Conservation (phyloP, 2,329 filamentous ascomycete genomes). For the Talaromyces marneffei region DNA sequence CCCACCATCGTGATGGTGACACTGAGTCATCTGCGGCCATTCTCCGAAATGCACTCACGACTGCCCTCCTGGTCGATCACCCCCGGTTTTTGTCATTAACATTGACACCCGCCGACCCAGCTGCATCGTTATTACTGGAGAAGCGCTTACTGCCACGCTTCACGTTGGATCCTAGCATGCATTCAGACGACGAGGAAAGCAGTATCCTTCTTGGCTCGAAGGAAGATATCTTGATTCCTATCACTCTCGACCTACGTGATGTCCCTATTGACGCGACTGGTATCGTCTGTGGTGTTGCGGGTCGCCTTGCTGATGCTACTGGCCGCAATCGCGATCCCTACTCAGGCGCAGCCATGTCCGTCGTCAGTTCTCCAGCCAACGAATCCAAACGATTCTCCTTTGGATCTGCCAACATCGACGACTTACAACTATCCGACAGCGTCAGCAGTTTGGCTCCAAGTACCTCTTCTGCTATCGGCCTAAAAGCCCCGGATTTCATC, state of each 20-base stretch:
- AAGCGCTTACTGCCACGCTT: slow-evolving; percentile 56
- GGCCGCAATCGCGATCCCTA: slow-evolving; percentile 31
- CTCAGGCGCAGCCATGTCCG: slow-evolving; percentile 27
- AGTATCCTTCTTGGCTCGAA: slow-evolving; percentile 71
- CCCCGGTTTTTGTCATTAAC: slow-evolving; percentile 48
- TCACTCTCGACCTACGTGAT: slow-evolving; percentile 76
- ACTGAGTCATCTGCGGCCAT: slow-evolving; percentile 34
- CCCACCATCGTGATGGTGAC: slow-evolving; percentile 42
- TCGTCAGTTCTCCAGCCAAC: slow-evolving; percentile 16
- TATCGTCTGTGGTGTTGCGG: slow-evolving; percentile 90
- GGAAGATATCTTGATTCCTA: slow-evolving; percentile 66
- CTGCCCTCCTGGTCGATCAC: slow-evolving; percentile 33
- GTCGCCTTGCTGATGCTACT: slow-evolving; percentile 70
- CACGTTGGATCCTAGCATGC: slow-evolving; percentile 52
- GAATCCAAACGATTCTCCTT: slow-evolving; percentile 15
- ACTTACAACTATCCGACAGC: slow-evolving; percentile 15
- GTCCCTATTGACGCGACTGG: slow-evolving; percentile 84
- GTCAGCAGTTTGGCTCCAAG: slow-evolving; percentile 14
- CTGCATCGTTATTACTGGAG: slow-evolving; percentile 43
- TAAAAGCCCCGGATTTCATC: not conserved
- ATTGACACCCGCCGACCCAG: slow-evolving; percentile 40
- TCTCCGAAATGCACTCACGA: slow-evolving; percentile 35
- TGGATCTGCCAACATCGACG: slow-evolving; percentile 17
- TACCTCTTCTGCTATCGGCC: slow-evolving; percentile 7
- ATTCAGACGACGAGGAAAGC: slow-evolving; percentile 39